Evolutionary conservation across 108 stramenopile genomes (phyloP), one percentile per base, ranked within the genome.

Genomic region (Nannochloropsis salina): DNA sequence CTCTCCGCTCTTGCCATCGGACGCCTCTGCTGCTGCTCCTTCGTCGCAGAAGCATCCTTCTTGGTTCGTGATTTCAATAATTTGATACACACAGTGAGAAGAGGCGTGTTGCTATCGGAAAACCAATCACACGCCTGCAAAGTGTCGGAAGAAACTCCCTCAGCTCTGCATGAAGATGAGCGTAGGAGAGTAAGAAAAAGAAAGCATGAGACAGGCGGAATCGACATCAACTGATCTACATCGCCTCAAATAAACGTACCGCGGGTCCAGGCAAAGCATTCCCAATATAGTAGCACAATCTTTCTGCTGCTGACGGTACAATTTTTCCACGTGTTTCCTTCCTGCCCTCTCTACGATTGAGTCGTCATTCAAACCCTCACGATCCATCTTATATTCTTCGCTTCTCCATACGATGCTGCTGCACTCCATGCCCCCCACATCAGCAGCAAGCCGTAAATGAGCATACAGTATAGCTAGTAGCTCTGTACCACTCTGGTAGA

Each of bases 401-500:
- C 31, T 31, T 31, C 31, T 31, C 31, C 31, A 31, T 31, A 31
- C 31, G 31, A 31, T 31, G 31, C 31, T 31, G 31, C 31, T 31
- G 31, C 31, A 31, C 31, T 31, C 31, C 31, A 31, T 31, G 31
- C 31, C 31, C 31, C 31, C 5, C 20, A n/a, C 6, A 8, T 8
- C n/a, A 8, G 61, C 61, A 6, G 61, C 61, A 8, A 4, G 0
- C 20, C n/a, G 61, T n/a, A 74, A n/a, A 15, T n/a, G 61, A 15
- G 61, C 61, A 3, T n/a, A 74, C 61, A 74, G 61, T 15, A 74
- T 15, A 4, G 61, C n/a, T n/a, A 74, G 61, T 15, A 74, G 61
- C 61, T 74, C 61, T n/a, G 61, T 74, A 6, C 61, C 61, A n/a
- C 61, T 74, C 61, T 74, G 20, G n/a, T 74, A n/a, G n/a, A 74